These are phyloP conservation scores for Dillenia suffruticosa DNA, from an alignment of 164 flowering plant species.

Conservation along the genomic window DNA sequence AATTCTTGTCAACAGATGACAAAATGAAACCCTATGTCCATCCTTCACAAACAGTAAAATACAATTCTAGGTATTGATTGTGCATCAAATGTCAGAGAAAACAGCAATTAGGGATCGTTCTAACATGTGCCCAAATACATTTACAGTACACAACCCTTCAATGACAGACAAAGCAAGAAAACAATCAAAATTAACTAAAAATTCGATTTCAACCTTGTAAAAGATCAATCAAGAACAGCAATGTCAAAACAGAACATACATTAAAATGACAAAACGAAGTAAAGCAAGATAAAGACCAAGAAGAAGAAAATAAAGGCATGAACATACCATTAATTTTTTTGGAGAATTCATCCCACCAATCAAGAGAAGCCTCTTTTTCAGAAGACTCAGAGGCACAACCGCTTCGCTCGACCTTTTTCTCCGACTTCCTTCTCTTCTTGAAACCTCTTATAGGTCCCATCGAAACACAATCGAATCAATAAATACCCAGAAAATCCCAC, in stretches of 20 bases:
- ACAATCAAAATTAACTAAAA: conserved; percentile 8
- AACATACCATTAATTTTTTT: conserved; percentile 44
- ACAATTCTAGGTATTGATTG: no score
- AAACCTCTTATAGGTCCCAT: conserved; percentile 62
- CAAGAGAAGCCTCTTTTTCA: conserved; percentile 34
- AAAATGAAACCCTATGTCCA: no score
- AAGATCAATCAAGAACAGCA: conserved; percentile 11
- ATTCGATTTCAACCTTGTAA: conserved; percentile 9
- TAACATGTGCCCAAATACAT: conserved; percentile 16
- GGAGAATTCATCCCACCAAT: conserved; percentile 72
- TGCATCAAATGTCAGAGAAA: conserved; percentile 1
- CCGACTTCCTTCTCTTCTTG: conserved; percentile 43
- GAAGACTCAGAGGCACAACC: conserved; percentile 28
- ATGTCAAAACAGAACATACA: conserved; percentile 3
- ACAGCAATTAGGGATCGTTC: conserved; percentile 20
- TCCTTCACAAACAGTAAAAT: no score
- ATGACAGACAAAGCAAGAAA: conserved; percentile 8
- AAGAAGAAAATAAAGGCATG: conserved; percentile 5
- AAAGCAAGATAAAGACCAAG: conserved; percentile 1
- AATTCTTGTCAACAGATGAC: no score
- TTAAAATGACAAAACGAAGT: background rate
- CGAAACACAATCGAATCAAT: conserved; percentile 21
- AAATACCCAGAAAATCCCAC: conserved; percentile 5
- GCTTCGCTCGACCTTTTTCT: conserved; percentile 24
- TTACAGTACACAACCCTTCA: conserved; percentile 12